These are phyloP conservation scores for Fusarium mexicanum DNA, from an alignment of 2,329 filamentous ascomycete species.

Conservation along the genomic window DNA sequence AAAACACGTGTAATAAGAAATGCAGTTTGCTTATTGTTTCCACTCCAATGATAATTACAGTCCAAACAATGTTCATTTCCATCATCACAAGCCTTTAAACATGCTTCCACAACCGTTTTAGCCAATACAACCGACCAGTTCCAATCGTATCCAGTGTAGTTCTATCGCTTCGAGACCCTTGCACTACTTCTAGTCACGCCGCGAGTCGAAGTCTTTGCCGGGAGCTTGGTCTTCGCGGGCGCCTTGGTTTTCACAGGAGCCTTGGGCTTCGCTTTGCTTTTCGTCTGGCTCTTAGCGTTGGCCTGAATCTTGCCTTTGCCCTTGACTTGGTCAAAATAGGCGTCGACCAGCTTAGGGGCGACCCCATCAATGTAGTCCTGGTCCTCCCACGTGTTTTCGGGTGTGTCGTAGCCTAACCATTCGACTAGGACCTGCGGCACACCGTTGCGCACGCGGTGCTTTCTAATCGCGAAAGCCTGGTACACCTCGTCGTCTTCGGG, in stretches of 20 bases:
- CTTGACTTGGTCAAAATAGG: constrained; percentile 38
- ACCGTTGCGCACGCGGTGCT: constrained; percentile 43
- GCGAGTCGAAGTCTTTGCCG: background rate
- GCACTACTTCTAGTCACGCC: background rate
- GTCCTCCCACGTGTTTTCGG: constrained; percentile 47
- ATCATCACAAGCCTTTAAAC: background rate
- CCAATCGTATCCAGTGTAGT: too few relatives aligned
- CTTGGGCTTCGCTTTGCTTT: background rate
- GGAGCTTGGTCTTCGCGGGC: background rate
- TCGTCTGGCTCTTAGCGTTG: constrained; percentile 8
- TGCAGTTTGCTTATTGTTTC: background rate
- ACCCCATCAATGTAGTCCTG: constrained; percentile 39
- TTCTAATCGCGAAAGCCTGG: constrained; percentile 47
- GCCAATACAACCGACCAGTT: background rate
- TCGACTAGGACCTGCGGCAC: constrained; percentile 47
- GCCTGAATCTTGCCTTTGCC: constrained; percentile 2
- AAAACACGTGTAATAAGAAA: background rate
- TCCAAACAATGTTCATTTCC: constrained; percentile 12
- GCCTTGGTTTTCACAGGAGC: background rate
- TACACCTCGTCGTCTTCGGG: constrained; percentile 43
- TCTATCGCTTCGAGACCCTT: background rate
- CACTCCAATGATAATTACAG: background rate
- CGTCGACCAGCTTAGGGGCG: constrained; percentile 40
- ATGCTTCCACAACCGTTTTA: background rate
- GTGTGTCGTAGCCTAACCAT: constrained; percentile 48